A percentile compares a stretch with the other conserved stretches of the same genome.
phyloP scores from a whole-genome alignment of 2,329 filamentous ascomycete species.

The Apiospora malaysiana region DNA sequence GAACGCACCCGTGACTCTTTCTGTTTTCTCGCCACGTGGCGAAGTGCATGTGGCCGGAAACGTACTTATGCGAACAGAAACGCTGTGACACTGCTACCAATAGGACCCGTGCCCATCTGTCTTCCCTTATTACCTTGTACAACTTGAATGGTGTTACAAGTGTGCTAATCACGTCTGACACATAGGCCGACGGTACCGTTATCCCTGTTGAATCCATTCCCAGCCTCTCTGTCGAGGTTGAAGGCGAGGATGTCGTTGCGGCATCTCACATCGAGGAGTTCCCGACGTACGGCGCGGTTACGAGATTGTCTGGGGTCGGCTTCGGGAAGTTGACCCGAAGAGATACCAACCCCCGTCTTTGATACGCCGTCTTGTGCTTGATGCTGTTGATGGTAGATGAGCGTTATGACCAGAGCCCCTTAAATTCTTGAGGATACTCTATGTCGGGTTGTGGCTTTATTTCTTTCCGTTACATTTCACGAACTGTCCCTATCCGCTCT shows the following conservation, averaged over 20 bases:
- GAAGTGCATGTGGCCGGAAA: background rate
- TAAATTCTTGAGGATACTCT: background rate
- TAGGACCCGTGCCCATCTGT: background rate
- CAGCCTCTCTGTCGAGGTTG: conserved; percentile 23
- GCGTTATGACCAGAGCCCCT: background rate
- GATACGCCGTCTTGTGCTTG: background rate
- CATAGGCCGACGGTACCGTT: conserved; percentile 21
- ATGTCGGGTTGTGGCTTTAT: background rate
- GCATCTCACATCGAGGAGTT: conserved; percentile 18
- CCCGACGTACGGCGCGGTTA: conserved; percentile 20
- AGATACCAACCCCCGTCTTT: background rate
- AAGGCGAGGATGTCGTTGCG: conserved; percentile 21
- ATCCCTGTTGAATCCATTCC: conserved; percentile 22
- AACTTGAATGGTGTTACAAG: background rate
- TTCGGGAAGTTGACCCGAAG: conserved; percentile 8
- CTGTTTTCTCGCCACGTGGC: conserved; percentile 12
- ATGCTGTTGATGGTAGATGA: background rate
- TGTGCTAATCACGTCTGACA: background rate
- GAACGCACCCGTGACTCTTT: background rate
- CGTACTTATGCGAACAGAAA: background rate
- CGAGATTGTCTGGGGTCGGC: conserved; percentile 19
- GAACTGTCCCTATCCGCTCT: background rate
- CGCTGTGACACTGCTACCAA: background rate
- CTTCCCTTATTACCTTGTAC: background rate
- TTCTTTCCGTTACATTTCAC: background rate